These are phyloP conservation scores for Solanum rostratum DNA, from an alignment of 257 asterid species.

Conservation along the genomic window DNA sequence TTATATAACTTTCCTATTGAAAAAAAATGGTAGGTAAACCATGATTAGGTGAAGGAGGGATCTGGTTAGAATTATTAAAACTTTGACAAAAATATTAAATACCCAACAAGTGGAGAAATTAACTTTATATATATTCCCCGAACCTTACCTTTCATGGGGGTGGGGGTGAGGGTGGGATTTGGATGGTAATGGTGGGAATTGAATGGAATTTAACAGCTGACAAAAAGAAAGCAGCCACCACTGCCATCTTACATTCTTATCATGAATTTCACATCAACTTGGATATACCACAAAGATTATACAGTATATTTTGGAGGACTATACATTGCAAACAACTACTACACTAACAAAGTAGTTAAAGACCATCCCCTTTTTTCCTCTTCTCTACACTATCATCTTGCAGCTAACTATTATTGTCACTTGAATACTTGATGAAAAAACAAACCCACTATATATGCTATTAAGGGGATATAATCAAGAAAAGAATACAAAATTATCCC, in stretches of 20 bases:
- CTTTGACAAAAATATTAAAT: background rate
- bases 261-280: background rate
- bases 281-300: background rate
- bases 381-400: background rate
- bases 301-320: background rate
- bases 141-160: background rate
- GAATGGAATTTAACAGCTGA: background rate
- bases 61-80: background rate
- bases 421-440: constrained; percentile 2
- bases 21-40: background rate
- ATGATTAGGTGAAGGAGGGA: background rate
- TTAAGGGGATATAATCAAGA: background rate
- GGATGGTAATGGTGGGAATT: background rate
- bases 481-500: background rate
- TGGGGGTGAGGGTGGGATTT: background rate
- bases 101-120: background rate
- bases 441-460: constrained; percentile 2
- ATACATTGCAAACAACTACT: background rate
- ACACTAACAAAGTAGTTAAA: background rate
- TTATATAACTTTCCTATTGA: background rate
- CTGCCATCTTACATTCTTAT: background rate
- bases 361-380: background rate
- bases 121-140: background rate
- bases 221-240: background rate
- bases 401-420: constrained; percentile 1